Evolutionary conservation across 2,329 filamentous ascomycete genomes (phyloP), one percentile per base, ranked within the genome.

Genomic region (Monosporascus cannonballus): DNA sequence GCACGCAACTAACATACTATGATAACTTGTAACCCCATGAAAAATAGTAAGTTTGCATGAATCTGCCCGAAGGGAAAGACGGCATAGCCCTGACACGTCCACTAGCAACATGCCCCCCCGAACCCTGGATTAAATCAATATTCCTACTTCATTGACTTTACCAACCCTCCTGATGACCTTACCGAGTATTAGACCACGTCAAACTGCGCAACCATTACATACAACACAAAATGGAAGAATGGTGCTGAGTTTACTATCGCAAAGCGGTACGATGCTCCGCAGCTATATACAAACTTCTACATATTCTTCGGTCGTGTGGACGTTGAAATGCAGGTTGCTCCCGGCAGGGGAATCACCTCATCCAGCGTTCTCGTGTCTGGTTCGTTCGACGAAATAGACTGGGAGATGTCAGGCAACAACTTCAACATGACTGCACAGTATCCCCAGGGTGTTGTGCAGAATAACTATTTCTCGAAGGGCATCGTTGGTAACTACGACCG

Each of bases 321-420:
- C 47, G 52, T 61, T 8, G 56, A 55, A 38, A 58, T 59, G 57
- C 54, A 59, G 45, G 53, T 59, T 3, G 57, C 58, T 1, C 58
- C 58, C 1, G 58, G 57, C 3, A 49, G 42, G 4, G 57, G 57
- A n/a, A 55, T 60, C 39, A 60, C 58, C 45, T 57, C 55, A 8
- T 57, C 55, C 14, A 52, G 50, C 22, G 58, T 59, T 6, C 55
- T 60, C 5, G 51, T 57, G 51, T 59, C 57, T 27, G 58, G 59
- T 34, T 52, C 51, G 38, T 57, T 59, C 41, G 55, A 60, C 48
- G 58, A 60, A 49, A 59, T 59, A 18, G 58, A 60, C 52, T 60
- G 58, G 58, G 56, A 58, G 48, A 56, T 60, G 55, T 60, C 58
- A 20, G 57, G 57, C 14, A 58, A 59, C 49, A 52, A 61, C 48